These are phyloP conservation scores for Capniomyces stellatus DNA, from an alignment of 371 early-diverging fungal species.

Conservation along the genomic window DNA sequence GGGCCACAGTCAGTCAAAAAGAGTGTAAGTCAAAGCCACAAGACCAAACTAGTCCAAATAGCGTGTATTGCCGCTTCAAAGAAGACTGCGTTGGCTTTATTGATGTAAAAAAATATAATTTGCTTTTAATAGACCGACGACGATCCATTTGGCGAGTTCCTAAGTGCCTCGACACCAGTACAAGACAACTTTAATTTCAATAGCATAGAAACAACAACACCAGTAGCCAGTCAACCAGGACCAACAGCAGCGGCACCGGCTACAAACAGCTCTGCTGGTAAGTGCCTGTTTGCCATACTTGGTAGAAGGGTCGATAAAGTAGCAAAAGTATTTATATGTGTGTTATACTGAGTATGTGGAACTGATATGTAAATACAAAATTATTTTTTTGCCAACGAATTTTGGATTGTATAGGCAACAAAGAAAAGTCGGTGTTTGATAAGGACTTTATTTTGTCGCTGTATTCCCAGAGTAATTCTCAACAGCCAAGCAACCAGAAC, in stretches of 20 bases:
- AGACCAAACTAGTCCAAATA: too few relatives aligned
- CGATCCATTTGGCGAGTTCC: slow-evolving; percentile 23
- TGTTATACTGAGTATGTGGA: too few relatives aligned
- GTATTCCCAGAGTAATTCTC: slow-evolving; percentile 11
- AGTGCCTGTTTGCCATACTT: too few relatives aligned
- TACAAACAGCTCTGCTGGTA: slow-evolving; percentile 3
- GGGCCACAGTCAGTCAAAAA: background rate
- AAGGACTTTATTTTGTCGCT: slow-evolving; percentile 26
- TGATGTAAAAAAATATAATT: too few relatives aligned
- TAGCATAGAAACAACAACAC: background rate
- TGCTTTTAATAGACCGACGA: too few relatives aligned
- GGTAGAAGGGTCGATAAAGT: too few relatives aligned
- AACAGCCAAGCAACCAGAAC: background rate
- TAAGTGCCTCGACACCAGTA: slow-evolving; percentile 8
- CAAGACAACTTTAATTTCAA: background rate
- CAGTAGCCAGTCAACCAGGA: background rate
- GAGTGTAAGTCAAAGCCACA: background rate
- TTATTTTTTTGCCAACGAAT: background rate
- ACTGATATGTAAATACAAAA: too few relatives aligned
- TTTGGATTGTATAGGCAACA: background rate
- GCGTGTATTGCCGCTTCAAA: too few relatives aligned
- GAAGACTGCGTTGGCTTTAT: too few relatives aligned
- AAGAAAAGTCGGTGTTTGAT: slow-evolving; percentile 14
- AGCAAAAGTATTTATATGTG: too few relatives aligned
- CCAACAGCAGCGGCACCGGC: background rate